A percentile compares a stretch with the other conserved stretches of the same genome.
Conservation (phyloP, 306 rosid species). For the Urtica urens region DNA sequence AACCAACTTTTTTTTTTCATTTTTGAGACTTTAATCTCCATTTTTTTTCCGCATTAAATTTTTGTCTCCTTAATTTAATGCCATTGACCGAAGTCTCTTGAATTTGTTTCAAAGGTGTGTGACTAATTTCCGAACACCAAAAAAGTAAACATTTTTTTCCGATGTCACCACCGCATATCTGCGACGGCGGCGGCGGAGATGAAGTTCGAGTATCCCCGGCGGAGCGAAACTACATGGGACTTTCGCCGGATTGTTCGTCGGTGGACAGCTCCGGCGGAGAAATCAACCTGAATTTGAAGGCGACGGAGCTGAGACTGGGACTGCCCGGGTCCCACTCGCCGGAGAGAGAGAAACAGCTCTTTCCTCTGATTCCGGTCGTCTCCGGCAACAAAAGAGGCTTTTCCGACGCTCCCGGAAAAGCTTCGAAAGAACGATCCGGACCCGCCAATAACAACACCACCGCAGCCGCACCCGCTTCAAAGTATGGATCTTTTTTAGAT, state of each 20-base stretch:
- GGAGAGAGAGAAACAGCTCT: conserved; percentile 72
- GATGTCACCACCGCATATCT: conserved; percentile 69
- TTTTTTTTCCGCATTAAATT: too few species aligned
- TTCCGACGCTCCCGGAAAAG: conserved; percentile 51
- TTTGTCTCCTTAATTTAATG: too few species aligned
- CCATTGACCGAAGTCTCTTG: background rate
- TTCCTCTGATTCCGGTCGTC: conserved; percentile 79
- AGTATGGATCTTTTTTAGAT: conserved; percentile 33
- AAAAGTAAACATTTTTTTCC: conserved; percentile 20
- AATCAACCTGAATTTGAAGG: conserved; percentile 59
- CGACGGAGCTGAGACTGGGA: conserved; percentile 84
- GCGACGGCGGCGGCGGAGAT: conserved; percentile 59
- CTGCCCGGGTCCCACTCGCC: conserved; percentile 94
- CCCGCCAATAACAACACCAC: conserved; percentile 40
- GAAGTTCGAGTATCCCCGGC: conserved; percentile 39
- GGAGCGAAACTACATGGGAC: conserved; percentile 72
- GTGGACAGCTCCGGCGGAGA: conserved; percentile 72
- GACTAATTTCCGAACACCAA: background rate
- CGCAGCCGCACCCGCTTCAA: conserved; percentile 85
- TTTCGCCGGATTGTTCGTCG: conserved; percentile 89
- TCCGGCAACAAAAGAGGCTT: conserved; percentile 86
- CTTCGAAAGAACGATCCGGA: conserved; percentile 49
- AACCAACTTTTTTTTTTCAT: too few species aligned
- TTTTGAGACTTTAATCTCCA: too few species aligned
- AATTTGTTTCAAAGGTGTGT: too few species aligned